Evolutionary conservation across 2,329 filamentous ascomycete genomes (phyloP), one percentile per base, ranked within the genome.

Genomic region (Xylaria sp.): DNA sequence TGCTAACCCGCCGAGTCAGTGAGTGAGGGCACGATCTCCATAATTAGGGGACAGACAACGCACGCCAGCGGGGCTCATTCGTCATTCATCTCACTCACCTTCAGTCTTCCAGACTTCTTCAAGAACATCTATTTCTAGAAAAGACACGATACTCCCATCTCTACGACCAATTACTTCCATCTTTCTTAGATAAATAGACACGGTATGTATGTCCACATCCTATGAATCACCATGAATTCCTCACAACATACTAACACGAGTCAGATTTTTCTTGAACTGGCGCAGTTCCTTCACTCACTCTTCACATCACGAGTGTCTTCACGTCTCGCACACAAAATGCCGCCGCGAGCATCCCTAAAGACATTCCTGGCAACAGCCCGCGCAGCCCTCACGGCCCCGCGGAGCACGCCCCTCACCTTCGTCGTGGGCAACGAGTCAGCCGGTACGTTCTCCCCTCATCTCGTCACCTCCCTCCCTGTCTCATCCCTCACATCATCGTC

Each of bases 401-500:
- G 79, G 11, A 66, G 74, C 0, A 71, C 68, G 3, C 82, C 83
- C 1, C 66, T 88, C 57, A 84, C 80, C 2, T 81, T 89, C 67
- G 84, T 89, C 3, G 78, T 88, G 7, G 86, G 86, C 48, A 89
- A 89, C 64, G 86, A 89, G 71, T 86, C 86, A 19, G 86, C 84
- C 58, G 85, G 85, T 84, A 69, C 63, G 72, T 16, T 16, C 16
- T 16, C 16, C 16, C 16, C 16, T 16, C 16, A 16, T 16, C 16
- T 16, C 16, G 16, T 16, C 4, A 3, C 39, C 16, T 49, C 46
- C 39, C 16, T 49, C 46, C 30, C 23, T 34, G 48, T 51, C 35
- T 18, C 52, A 3, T 16, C 8, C 11, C 35, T 16, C 16, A 16
- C 16, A 16, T 16, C 16, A 16, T 16, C n/a, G 18, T 18, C n/a